These are phyloP conservation scores for Sonneratia caseolaris DNA, from an alignment of 345 rosid genomes.

Conservation along the genomic window DNA sequence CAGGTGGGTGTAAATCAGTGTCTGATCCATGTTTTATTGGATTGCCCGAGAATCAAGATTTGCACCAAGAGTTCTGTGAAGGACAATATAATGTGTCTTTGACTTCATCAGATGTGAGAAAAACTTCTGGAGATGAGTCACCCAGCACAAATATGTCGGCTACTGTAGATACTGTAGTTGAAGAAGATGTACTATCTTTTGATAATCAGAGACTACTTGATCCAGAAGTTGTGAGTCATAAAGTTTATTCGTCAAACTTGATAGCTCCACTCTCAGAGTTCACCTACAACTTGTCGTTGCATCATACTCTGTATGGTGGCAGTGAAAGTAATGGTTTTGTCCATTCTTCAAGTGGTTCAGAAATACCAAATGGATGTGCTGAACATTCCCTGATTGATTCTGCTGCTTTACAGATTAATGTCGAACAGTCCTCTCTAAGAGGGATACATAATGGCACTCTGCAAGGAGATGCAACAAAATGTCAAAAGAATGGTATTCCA, in stretches of 20 bases:
- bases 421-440: conserved; percentile 21
- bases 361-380: conserved; percentile 37
- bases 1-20: conserved; percentile 19
- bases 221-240: conserved; percentile 42
- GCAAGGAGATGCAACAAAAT: conserved; percentile 10
- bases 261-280: conserved; percentile 28
- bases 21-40: conserved; percentile 34
- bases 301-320: conserved; percentile 14
- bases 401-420: conserved; percentile 22
- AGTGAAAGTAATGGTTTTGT: background rate
- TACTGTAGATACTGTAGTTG: conserved; percentile 27
- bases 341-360: conserved; percentile 16
- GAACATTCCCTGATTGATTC: conserved; percentile 26
- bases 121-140: conserved; percentile 20
- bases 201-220: conserved; percentile 45
- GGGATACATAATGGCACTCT: conserved; percentile 19
- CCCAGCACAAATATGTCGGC: conserved; percentile 17
- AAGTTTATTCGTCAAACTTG: conserved; percentile 28
- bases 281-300: conserved; percentile 34
- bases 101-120: conserved; percentile 16
- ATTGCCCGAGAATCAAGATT: conserved; percentile 23
- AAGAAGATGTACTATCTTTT: conserved; percentile 54
- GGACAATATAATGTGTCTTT: conserved; percentile 23
- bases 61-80: conserved; percentile 23
- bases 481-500: conserved; percentile 16